Evolutionary conservation across 202 grass and related monocot species (phyloP), one percentile per base, ranked within the genome.

Genomic region (Schoenoplectus tabernaemontani): DNA sequence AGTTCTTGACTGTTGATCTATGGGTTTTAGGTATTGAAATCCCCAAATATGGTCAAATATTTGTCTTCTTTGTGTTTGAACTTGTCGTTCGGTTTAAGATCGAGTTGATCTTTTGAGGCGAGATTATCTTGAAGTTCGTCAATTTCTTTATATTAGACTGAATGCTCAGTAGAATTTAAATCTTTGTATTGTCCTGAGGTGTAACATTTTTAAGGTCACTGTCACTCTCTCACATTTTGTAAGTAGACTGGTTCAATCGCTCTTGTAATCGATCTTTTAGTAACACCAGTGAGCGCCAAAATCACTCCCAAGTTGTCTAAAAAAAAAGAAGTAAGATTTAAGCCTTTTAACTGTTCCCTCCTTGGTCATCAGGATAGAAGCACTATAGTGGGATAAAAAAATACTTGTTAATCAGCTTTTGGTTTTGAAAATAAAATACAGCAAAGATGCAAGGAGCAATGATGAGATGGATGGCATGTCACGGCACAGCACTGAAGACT

Each of bases 381-480:
- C 38, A 24, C 9, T 9, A 43, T 19, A 15, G 43, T 10, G 38
- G 38, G 9, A 43, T 65, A 36, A 68, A 7, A 23, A 24, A 41
- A 43, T n/a, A n/a, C n/a, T n/a, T n/a, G n/a, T n/a, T 75, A 51
- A 54, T 75, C 30, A 11, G 13, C 54, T n/a, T 53, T 53, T 17
- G 13, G 5, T 36, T 75, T 75, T 34, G 82, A n/a, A n/a, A n/a
- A n/a, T n/a, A n/a, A 82, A 59, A 37, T 64, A 82, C 76, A 85
- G 90, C 67, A 72, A 95, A 93, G 82, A 99, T 99, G 96, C 96
- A 96, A 69, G 81, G 86, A 47, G 85, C 88, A 82, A 81, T 98
- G 84, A 90, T 92, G 83, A 46, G 70, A 54, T 87, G 84, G 58
- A 77, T 95, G 38, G 82, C 76, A 48, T 87, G 84, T 42, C 82